Evolutionary conservation across 208 protist species (phyloP).

Genomic region (Trypanosoma congolense): DNA sequence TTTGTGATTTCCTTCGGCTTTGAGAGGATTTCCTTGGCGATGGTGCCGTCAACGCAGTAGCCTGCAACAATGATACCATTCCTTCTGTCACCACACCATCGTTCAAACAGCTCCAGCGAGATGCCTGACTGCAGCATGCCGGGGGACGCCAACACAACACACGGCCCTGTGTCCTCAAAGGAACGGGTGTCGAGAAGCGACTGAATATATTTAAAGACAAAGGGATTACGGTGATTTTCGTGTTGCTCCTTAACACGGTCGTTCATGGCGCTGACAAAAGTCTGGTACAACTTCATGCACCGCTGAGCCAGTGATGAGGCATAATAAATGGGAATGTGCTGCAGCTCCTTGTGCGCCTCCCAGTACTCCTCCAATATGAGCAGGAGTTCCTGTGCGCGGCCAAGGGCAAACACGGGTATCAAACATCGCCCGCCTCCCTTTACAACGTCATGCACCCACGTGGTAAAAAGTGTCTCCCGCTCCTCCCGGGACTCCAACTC

Average conservation of each 20-base stretch:
- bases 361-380: constrained; percentile 99
- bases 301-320: constrained; percentile 96
- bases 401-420: constrained; percentile 98
- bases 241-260: constrained; percentile 91
- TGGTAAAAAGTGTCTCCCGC: constrained; percentile 94
- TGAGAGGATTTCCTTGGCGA: constrained; percentile 91
- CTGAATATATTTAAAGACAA: constrained; percentile 96
- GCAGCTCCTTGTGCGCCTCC: constrained; percentile 95
- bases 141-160: constrained; percentile 92
- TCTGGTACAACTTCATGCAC: constrained; percentile 97
- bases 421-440: constrained; percentile 93
- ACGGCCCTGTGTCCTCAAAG: constrained; percentile 93
- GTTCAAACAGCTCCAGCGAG: constrained; percentile 97
- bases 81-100: constrained; percentile 93
- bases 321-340: constrained; percentile 98
- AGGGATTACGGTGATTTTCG: constrained; percentile 93
- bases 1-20: constrained; percentile 87
- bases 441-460: constrained; percentile 91
- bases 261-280: constrained; percentile 98
- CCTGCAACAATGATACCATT: constrained; percentile 98
- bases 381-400: constrained; percentile 97
- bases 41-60: constrained; percentile 97
- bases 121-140: constrained; percentile 97
- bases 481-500: constrained; percentile 92
- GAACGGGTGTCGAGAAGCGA: constrained; percentile 85